A percentile compares a stretch with the other conserved stretches of the same genome.
These are phyloP conservation scores for Zygosaccharomyces bisporus DNA, from an alignment of 805 yeast genomes.

Conservation along the genomic window DNA sequence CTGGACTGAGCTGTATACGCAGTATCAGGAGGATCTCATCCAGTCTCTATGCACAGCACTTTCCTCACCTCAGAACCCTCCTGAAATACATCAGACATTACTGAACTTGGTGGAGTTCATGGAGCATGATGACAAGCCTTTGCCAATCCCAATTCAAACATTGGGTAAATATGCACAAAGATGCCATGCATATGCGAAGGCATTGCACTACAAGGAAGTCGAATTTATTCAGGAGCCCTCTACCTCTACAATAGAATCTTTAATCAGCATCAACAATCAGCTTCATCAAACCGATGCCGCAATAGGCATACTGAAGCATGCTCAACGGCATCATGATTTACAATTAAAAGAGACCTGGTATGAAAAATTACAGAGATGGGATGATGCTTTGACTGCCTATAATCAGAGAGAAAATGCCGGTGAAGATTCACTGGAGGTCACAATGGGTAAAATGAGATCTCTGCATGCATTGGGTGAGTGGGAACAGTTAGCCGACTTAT, in stretches of 20 bases:
- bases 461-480: constrained; percentile 98
- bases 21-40: constrained; percentile 84
- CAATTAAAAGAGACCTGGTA: constrained; percentile 97
- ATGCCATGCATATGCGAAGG: constrained; percentile 97
- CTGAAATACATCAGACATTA: constrained; percentile 89
- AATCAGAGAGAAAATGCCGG: constrained; percentile 61
- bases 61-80: constrained; percentile 87
- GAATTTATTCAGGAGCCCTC: constrained; percentile 93
- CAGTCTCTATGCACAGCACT: constrained; percentile 82
- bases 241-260: constrained; percentile 84
- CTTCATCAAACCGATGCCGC: constrained; percentile 97
- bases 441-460: constrained; percentile 98
- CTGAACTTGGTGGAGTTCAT: constrained; percentile 89
- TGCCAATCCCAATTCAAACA: constrained; percentile 87
- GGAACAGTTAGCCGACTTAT: constrained; percentile 85
- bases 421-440: constrained; percentile 71
- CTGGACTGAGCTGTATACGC: constrained; percentile 88
- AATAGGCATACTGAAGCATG: constrained; percentile 91
- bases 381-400: constrained; percentile 90
- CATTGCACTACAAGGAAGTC: constrained; percentile 89
- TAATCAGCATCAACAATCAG: constrained; percentile 90
- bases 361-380: constrained; percentile 96
- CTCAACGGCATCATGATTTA: constrained; percentile 83
- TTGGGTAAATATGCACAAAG: constrained; percentile 90
- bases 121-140: constrained; percentile 95